phyloP scores from a whole-genome alignment of 306 rosid species.

The Lathyrus oleraceus region DNA sequence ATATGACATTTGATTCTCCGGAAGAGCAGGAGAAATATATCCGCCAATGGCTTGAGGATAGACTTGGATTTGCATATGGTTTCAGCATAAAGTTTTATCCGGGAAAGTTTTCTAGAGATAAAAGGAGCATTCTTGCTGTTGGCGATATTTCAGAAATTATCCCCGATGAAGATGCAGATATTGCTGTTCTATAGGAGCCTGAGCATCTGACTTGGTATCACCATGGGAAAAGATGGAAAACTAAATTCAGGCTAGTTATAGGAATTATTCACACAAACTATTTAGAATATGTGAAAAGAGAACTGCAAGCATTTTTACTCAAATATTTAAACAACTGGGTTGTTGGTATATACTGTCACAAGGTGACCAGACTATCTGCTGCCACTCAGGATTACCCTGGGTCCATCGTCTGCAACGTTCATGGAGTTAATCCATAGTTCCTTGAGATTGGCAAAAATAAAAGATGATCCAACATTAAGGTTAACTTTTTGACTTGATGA shows the following conservation, averaged over 20 bases:
- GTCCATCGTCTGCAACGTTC: conserved; percentile 83
- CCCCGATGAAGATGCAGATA: conserved; percentile 77
- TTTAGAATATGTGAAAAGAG: conserved; percentile 94
- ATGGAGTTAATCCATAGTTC: conserved; percentile 96
- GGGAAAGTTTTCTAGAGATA: conserved; percentile 77
- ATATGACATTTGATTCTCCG: conserved; percentile 64
- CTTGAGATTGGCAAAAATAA: conserved; percentile 76
- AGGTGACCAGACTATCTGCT: conserved; percentile 94
- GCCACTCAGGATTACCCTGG: conserved; percentile 89
- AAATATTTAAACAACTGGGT: conserved; percentile 80
- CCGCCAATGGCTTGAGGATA: conserved; percentile 77
- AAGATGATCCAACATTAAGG: too few relatives aligned
- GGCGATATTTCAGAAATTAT: conserved; percentile 93
- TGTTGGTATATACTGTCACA: conserved; percentile 88
- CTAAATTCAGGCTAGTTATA: conserved; percentile 69
- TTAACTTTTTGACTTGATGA: too few relatives aligned
- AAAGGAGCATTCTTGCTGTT: conserved; percentile 88
- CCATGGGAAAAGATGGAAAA: conserved; percentile 98
- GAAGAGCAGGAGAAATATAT: conserved; percentile 72
- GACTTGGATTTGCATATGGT: conserved; percentile 60
- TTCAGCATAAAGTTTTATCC: conserved; percentile 74
- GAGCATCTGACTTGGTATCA: conserved; percentile 98
- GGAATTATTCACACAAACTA: conserved; percentile 96
- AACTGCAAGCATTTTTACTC: conserved; percentile 64
- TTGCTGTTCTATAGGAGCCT: conserved; percentile 97